A percentile compares a stretch with the other conserved stretches of the same genome.
Conservation (phyloP, 257 asterid genomes). For the Schizonepeta tenuifolia region DNA sequence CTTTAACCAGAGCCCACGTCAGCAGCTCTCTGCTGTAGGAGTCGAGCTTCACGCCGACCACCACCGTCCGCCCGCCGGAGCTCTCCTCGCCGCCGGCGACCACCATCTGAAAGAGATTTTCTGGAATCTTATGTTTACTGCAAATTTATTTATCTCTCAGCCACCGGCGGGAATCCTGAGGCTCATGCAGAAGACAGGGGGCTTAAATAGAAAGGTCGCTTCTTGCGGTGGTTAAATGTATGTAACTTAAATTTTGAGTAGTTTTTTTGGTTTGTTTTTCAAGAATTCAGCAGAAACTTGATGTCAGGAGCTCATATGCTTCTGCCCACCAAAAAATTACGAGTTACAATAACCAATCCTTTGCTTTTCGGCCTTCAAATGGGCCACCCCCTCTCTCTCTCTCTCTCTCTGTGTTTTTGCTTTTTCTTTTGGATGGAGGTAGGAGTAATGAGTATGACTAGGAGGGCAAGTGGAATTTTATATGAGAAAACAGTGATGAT, state of each 20-base stretch:
- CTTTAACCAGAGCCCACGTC: slow-evolving; percentile 96
- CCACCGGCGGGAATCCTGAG: no score
- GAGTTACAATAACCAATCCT: slow-evolving; percentile 26
- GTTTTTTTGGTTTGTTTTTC: slow-evolving; percentile 38
- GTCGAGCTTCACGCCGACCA: slow-evolving; percentile 90
- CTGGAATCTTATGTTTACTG: not conserved
- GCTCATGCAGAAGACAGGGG: not conserved
- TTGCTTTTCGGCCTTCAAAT: slow-evolving; percentile 33
- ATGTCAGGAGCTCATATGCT: slow-evolving; percentile 35
- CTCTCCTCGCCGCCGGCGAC: slow-evolving; percentile 47
- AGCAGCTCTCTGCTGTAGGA: slow-evolving; percentile 75
- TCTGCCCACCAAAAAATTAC: slow-evolving; percentile 32
- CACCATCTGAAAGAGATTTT: slow-evolving; percentile 33
- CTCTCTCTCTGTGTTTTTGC: not conserved
- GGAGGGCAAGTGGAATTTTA: slow-evolving; percentile 21
- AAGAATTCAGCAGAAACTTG: slow-evolving; percentile 35
- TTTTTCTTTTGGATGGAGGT: not conserved
- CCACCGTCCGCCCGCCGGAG: slow-evolving; percentile 62
- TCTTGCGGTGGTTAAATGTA: slow-evolving; percentile 36
- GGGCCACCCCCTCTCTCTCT: slow-evolving; percentile 36
- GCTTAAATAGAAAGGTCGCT: slow-evolving; percentile 4
- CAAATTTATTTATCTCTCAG: not conserved
- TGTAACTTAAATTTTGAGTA: slow-evolving; percentile 29
- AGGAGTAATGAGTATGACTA: slow-evolving; percentile 8
- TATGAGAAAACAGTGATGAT: not conserved